Conservation (phyloP, 768 basidiomycete genomes). For the Tricholoma sp. region DNA sequence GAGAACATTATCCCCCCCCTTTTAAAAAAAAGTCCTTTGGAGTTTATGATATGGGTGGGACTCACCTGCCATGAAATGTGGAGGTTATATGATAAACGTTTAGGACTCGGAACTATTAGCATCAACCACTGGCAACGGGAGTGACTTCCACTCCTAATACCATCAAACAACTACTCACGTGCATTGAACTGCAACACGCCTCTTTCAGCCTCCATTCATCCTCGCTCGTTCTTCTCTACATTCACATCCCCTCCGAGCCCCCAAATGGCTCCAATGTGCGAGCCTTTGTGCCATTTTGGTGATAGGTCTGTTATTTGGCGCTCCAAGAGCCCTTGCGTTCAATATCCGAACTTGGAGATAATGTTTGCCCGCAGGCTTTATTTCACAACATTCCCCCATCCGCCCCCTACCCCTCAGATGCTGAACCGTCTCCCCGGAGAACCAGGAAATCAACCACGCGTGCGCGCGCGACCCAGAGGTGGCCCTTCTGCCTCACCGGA, state of each 20-base stretch:
- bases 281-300: constrained; percentile 74
- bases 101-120: too few species aligned
- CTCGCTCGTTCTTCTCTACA: constrained; percentile 12
- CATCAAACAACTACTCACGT: constrained; percentile 17
- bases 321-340: constrained; percentile 2
- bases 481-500: constrained; percentile 66
- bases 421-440: constrained; percentile 59
- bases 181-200: constrained; percentile 18
- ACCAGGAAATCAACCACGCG: constrained; percentile 48
- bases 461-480: constrained; percentile 55
- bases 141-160: neutral
- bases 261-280: constrained; percentile 51
- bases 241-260: constrained; percentile 12
- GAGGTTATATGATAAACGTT: too few species aligned
- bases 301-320: constrained; percentile 51
- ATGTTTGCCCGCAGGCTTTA: constrained; percentile 52
- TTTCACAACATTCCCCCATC: constrained; percentile 85
- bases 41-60: too few species aligned
- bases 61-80: too few species aligned
- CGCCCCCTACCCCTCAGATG: constrained; percentile 57
- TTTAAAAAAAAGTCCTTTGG: too few species aligned
- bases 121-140: too few species aligned
- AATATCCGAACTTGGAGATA: constrained; percentile 9
- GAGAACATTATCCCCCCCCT: too few species aligned
- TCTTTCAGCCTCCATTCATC: constrained; percentile 19